Base-by-base conservation (phyloP, 306 rosid species). In the Vigna unguiculata region DNA sequence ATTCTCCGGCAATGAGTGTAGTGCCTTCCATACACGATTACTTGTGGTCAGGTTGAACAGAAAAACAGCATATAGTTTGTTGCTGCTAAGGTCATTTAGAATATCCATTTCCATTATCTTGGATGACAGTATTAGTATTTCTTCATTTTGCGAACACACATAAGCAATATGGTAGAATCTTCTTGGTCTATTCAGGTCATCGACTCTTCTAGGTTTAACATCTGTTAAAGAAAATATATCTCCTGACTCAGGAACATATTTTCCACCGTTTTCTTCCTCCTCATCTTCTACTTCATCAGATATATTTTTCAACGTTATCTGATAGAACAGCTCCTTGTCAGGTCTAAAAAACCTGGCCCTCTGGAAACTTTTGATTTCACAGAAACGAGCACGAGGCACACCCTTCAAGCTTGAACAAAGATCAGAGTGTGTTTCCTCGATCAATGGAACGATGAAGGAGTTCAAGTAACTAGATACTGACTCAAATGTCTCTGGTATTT, bases 391-490 rank as follows among this genome's bases (percentile, higher is more conserved):
- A 0, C 36, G 55, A 0, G 76, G 60, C 38, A 81, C 74, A 1
- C 48, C 54, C 15, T 20, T 41, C 52, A 88, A 45, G 71, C 82
- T 63, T 16, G 87, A 79, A 17, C 49, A 64, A 15, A 90, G 58
- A 13, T 86, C 92, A 54, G 81, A 73, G 11, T 60, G 93, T 4
- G 85, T 87, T 77, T 91, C 93, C 75, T 87, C 89, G 6, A 87
- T 64, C 53, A 91, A 73, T 49, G 89, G 57, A 58, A 48, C 24
- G 53, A 80, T 48, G 43, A 87, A 91, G 5, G 89, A 85, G 20
- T 41, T 61, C 84, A 67, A 9, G 76, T 87, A 91, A 7, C 72
- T 47, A 5, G 13, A 10, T 19, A 20, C 7, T 11, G 89, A 83
- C 16, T 16, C 19, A 81, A 89, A 89, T 46, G 76, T 81, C 2